These are phyloP conservation scores for Penicillium psychrosexuale DNA, from an alignment of 2,329 filamentous ascomycete genomes.

Conservation along the genomic window DNA sequence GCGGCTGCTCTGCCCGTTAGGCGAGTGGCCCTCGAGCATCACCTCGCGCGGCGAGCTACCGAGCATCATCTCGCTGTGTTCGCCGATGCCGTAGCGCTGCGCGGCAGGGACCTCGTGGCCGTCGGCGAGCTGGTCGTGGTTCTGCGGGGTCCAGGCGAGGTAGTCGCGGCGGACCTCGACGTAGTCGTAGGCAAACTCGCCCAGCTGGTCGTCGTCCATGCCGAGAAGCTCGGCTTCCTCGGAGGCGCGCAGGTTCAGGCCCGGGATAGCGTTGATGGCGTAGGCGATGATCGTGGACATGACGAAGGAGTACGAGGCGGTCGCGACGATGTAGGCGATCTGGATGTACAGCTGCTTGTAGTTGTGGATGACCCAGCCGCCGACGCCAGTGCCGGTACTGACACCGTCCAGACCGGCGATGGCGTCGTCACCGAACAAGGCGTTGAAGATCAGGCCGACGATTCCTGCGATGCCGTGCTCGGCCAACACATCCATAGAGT, in stretches of 20 bases:
- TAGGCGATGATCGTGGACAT: slow-evolving; percentile 68
- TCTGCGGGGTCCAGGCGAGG: slow-evolving; percentile 50
- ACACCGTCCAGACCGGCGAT: slow-evolving; percentile 71
- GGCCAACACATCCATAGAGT: slow-evolving; percentile 86
- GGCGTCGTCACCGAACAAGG: slow-evolving; percentile 70
- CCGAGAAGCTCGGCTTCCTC: slow-evolving; percentile 68
- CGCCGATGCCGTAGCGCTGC: slow-evolving; percentile 58
- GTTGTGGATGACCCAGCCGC: slow-evolving; percentile 70
- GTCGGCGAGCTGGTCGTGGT: slow-evolving; percentile 42
- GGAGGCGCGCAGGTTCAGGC: slow-evolving; percentile 64
- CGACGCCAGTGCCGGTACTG: slow-evolving; percentile 47
- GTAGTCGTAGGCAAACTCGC: slow-evolving; percentile 53
- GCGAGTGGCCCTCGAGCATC: slow-evolving; percentile 24
- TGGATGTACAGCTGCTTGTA: slow-evolving; percentile 70
- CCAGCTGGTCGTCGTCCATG: slow-evolving; percentile 53
- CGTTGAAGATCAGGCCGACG: slow-evolving; percentile 73
- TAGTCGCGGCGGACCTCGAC: slow-evolving; percentile 52
- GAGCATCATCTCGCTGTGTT: slow-evolving; percentile 60
- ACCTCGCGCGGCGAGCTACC: slow-evolving; percentile 49
- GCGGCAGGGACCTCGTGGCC: slow-evolving; percentile 56
- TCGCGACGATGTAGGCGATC: slow-evolving; percentile 64
- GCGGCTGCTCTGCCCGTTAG: slow-evolving; percentile 31
- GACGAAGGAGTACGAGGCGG: slow-evolving; percentile 64
- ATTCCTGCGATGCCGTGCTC: slow-evolving; percentile 85
- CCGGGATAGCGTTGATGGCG: slow-evolving; percentile 67